phyloP scores from a whole-genome alignment of 2,329 filamentous ascomycete genomes.

The Magnaporthiopsis poae region DNA sequence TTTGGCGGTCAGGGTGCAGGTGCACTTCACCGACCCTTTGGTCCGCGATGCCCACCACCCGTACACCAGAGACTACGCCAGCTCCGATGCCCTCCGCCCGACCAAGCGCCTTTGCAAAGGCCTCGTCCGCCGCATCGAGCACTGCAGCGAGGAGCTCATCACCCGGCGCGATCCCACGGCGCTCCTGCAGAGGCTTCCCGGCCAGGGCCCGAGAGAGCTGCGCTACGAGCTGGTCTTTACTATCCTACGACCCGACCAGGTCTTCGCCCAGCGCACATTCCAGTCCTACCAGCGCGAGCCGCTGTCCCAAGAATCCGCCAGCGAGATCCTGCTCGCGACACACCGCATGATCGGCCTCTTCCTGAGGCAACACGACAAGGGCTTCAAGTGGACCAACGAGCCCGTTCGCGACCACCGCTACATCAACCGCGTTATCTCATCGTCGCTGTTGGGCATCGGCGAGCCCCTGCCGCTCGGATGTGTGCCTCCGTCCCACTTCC shows the following conservation, averaged over 20 bases:
- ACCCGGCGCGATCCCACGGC: slow-evolving; percentile 41
- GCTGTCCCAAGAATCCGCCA: slow-evolving; percentile 33
- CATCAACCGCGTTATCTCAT: slow-evolving; percentile 25
- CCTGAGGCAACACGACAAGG: slow-evolving; percentile 38
- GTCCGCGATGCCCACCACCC: background rate
- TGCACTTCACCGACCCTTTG: slow-evolving; percentile 12
- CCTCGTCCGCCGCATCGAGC: slow-evolving; percentile 39
- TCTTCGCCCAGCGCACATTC: slow-evolving; percentile 35
- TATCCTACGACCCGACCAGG: slow-evolving; percentile 29
- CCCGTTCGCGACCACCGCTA: slow-evolving; percentile 20
- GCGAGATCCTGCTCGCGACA: slow-evolving; percentile 37
- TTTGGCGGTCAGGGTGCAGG: slow-evolving; percentile 10
- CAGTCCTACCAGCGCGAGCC: slow-evolving; percentile 40
- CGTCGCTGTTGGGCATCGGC: slow-evolving; percentile 28
- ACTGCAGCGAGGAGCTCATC: slow-evolving; percentile 43
- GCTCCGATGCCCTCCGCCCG: slow-evolving; percentile 33
- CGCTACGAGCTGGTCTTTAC: slow-evolving; percentile 40
- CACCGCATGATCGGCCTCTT: slow-evolving; percentile 43
- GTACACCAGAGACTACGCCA: slow-evolving; percentile 36
- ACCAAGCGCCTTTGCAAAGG: slow-evolving; percentile 38
- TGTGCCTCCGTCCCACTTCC: slow-evolving; percentile 35
- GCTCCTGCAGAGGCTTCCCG: slow-evolving; percentile 24
- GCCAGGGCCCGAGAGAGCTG: slow-evolving; percentile 28
- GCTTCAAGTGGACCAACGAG: slow-evolving; percentile 37
- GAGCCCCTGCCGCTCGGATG: slow-evolving; percentile 36